Percentiles rank a stretch among this genome's conserved stretches.
These are phyloP conservation scores for Paramecium sonneborni DNA, from an alignment of 73 alveolate genomes.

Conservation along the genomic window DNA sequence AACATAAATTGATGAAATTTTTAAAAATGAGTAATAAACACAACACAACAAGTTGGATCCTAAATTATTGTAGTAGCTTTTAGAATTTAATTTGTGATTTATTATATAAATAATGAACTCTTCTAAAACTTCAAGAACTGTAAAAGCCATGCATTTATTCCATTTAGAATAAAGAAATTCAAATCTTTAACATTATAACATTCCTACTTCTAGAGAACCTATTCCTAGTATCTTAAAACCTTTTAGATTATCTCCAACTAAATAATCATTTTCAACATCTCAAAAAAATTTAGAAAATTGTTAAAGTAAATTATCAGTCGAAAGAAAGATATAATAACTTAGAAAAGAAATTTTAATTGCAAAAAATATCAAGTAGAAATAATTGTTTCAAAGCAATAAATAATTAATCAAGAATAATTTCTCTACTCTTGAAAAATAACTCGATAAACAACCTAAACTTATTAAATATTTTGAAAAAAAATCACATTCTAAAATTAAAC, in stretches of 20 bases:
- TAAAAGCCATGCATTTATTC: slow-evolving; percentile 48
- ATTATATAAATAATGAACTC: not conserved
- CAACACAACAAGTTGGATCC: not conserved
- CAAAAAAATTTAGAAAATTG: not conserved
- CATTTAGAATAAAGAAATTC: not conserved
- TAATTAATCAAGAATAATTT: not conserved
- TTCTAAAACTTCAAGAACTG: not conserved
- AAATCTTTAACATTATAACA: not conserved
- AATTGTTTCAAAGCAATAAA: not conserved
- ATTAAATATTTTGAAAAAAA: not conserved
- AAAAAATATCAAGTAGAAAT: not conserved
- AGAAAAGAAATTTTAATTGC: not conserved
- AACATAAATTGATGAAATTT: not conserved
- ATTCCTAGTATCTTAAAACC: not conserved
- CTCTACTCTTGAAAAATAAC: not conserved
- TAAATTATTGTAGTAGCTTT: not conserved
- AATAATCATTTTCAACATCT: not conserved
- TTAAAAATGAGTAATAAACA: not conserved
- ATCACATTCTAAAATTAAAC: not conserved
- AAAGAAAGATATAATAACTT: not conserved
- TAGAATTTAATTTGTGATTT: slow-evolving; percentile 6
- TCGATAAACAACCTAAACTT: not conserved
- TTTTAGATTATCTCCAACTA: not conserved
- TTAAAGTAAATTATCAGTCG: not conserved
- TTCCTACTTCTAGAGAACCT: slow-evolving; percentile 22